These are phyloP conservation scores for Cordyceps tenuipes DNA, from an alignment of 2,329 filamentous ascomycete species.

Conservation along the genomic window DNA sequence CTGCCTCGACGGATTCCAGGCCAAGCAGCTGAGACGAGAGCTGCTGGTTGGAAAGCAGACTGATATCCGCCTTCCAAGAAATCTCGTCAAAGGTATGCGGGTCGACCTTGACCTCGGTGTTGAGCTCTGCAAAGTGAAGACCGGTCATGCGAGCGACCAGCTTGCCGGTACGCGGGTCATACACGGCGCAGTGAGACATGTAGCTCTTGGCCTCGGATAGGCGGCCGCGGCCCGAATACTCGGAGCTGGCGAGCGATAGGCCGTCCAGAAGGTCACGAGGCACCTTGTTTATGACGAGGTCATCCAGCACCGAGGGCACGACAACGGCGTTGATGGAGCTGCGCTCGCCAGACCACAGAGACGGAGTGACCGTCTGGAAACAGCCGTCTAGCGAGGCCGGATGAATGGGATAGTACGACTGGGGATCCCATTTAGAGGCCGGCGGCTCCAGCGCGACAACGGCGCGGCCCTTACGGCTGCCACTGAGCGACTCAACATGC, in stretches of 20 bases:
- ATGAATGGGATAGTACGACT: constrained; percentile 23
- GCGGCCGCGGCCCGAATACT: background rate
- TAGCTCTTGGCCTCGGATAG: constrained; percentile 3
- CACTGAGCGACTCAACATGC: constrained; percentile 1
- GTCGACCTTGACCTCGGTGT: constrained; percentile 16
- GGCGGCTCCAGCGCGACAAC: background rate
- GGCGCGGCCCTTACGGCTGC: background rate
- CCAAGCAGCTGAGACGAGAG: background rate
- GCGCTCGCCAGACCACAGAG: constrained; percentile 15
- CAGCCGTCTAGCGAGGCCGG: constrained; percentile 27
- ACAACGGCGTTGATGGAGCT: constrained; percentile 12
- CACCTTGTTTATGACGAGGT: constrained; percentile 13
- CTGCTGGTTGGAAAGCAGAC: constrained; percentile 10
- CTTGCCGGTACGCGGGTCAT: constrained; percentile 16
- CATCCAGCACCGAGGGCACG: constrained; percentile 21
- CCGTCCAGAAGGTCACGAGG: constrained; percentile 2
- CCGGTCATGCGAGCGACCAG: constrained; percentile 17
- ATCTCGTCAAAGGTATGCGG: constrained; percentile 17
- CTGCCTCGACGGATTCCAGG: background rate
- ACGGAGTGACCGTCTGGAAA: constrained; percentile 19
- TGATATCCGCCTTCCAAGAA: constrained; percentile 19
- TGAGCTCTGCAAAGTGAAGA: constrained; percentile 16
- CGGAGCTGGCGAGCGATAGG: background rate
- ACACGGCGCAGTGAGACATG: constrained; percentile 19
- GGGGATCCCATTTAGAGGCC: constrained; percentile 1